Evolutionary conservation across 768 basidiomycete species (phyloP).

Genomic region (Suillus alpinus): DNA sequence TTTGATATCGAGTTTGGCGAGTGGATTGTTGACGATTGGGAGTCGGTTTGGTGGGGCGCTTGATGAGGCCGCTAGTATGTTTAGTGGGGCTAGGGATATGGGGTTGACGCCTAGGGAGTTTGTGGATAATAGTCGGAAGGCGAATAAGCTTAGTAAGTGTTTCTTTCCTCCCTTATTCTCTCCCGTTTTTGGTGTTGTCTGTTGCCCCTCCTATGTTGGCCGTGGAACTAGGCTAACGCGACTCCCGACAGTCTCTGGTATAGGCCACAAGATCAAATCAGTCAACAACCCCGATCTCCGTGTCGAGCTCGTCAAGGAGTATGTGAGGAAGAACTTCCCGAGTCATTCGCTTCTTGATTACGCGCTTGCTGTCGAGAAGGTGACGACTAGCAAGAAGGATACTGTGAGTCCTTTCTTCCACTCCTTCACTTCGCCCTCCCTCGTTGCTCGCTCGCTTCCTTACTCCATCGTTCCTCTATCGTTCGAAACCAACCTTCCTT

Average conservation of each 20-base stretch:
- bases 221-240: no score
- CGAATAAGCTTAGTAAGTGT: conserved; percentile 85
- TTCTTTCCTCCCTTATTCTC: not conserved
- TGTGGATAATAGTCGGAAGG: conserved; percentile 89
- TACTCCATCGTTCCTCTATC: no score
- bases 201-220: no score
- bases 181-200: not conserved
- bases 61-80: conserved; percentile 96
- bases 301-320: conserved; percentile 94
- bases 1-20: conserved; percentile 92
- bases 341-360: conserved; percentile 90
- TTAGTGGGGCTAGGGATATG: conserved; percentile 86
- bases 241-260: conserved; percentile 72
- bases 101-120: conserved; percentile 97
- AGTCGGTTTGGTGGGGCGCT: conserved; percentile 98
- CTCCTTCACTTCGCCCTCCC: not conserved
- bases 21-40: conserved; percentile 96
- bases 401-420: conserved; percentile 46
- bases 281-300: conserved; percentile 94
- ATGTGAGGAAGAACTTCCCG: conserved; percentile 94
- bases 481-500: no score
- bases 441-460: no score
- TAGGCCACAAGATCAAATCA: conserved; percentile 99
- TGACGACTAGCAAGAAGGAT: conserved; percentile 97
- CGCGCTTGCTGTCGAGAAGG: conserved; percentile 95